Evolutionary conservation across 441 rosid genomes (phyloP).

Genomic region (Codiaeum variegatum): DNA sequence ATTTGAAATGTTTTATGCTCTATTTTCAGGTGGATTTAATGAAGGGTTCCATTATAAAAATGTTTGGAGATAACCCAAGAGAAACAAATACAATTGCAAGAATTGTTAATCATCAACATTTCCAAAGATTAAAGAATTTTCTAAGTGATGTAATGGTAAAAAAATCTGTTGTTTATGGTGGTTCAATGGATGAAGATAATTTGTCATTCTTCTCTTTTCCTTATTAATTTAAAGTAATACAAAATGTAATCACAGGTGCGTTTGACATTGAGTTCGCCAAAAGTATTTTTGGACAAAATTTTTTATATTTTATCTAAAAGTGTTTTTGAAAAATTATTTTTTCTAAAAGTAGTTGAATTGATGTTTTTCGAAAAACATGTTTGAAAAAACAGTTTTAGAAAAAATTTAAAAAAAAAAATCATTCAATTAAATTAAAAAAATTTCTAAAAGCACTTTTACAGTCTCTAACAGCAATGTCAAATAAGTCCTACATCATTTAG

Average conservation of each 20-base stretch:
- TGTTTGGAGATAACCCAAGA: constrained; percentile 67
- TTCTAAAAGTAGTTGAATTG: too few species aligned
- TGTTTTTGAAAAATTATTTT: too few species aligned
- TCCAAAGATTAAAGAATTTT: constrained; percentile 46
- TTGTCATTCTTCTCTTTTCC: constrained; percentile 23
- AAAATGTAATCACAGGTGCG: neutral
- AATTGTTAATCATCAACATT: constrained; percentile 47
- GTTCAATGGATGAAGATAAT: constrained; percentile 48
- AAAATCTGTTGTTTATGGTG: constrained; percentile 49
- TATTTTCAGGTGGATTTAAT: constrained; percentile 43
- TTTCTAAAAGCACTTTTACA: too few species aligned
- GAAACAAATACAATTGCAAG: constrained; percentile 35
- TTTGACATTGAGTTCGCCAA: too few species aligned
- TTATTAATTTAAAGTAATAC: neutral
- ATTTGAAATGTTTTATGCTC: neutral
- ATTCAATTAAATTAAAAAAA: too few species aligned
- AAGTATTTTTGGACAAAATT: too few species aligned
- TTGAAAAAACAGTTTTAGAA: too few species aligned
- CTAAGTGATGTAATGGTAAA: constrained; percentile 36
- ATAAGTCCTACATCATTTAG: too few species aligned
- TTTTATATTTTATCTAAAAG: too few species aligned
- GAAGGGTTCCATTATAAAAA: constrained; percentile 44
- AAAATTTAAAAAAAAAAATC: too few species aligned
- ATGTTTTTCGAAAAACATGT: too few species aligned
- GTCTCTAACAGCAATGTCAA: too few species aligned